Percentiles rank a stretch among this genome's conserved stretches.
Conservation (phyloP, 2,329 filamentous ascomycete species). For the Fusarium sp. region DNA sequence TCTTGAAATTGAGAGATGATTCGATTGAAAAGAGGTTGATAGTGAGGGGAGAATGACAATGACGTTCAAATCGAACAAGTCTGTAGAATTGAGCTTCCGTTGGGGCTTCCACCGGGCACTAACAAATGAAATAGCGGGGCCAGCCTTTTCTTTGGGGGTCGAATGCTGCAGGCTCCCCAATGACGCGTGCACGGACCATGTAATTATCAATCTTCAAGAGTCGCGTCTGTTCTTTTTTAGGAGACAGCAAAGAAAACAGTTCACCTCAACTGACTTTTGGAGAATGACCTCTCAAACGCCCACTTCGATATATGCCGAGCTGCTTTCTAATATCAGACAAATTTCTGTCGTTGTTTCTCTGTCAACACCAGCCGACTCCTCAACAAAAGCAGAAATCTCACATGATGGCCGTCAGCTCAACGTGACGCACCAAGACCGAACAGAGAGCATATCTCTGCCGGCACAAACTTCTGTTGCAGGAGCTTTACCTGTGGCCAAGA, state of each 20-base stretch:
- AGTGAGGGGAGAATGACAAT: slow-evolving; percentile 38
- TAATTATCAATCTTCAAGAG: slow-evolving; percentile 23
- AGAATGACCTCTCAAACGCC: slow-evolving; percentile 37
- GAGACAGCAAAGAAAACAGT: not conserved
- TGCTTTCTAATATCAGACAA: slow-evolving; percentile 75
- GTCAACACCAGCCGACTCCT: slow-evolving; percentile 58
- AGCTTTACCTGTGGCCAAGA: slow-evolving; percentile 56
- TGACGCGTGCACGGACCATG: slow-evolving; percentile 44
- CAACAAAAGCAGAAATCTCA: slow-evolving; percentile 62
- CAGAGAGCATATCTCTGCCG: slow-evolving; percentile 59
- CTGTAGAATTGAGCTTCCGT: slow-evolving; percentile 42
- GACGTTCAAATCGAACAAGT: slow-evolving; percentile 38
- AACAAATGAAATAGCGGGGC: slow-evolving; percentile 46
- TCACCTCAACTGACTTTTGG: not conserved
- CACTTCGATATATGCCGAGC: slow-evolving; percentile 73
- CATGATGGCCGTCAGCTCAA: slow-evolving; percentile 62
- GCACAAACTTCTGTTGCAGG: slow-evolving; percentile 55
- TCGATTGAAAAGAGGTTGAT: slow-evolving; percentile 15
- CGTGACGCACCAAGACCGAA: slow-evolving; percentile 62
- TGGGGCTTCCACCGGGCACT: slow-evolving; percentile 47
- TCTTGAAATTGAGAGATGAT: slow-evolving; percentile 33
- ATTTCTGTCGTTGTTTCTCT: slow-evolving; percentile 71
- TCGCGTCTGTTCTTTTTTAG: slow-evolving; percentile 18
- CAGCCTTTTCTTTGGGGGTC: slow-evolving; percentile 42
- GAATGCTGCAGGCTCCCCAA: slow-evolving; percentile 5